Evolutionary conservation across 768 basidiomycete species (phyloP).

Genomic region (Nidula microcarpa): DNA sequence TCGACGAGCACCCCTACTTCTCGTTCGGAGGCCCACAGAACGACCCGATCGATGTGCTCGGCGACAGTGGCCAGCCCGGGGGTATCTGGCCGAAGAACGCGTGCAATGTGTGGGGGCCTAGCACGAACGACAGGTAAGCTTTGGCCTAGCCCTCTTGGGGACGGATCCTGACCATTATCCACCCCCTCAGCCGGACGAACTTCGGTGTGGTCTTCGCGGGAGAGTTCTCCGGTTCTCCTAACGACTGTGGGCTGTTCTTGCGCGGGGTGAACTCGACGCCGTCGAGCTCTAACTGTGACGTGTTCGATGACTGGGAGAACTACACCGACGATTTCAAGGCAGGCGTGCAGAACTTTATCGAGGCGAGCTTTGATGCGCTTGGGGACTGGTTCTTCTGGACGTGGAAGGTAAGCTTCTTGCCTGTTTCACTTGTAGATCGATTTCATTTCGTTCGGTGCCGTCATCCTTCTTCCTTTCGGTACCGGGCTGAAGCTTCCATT

Average conservation of each 20-base stretch:
- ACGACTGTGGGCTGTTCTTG: conserved; percentile 50
- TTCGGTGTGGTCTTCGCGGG: conserved; percentile 77
- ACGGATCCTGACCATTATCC: not conserved
- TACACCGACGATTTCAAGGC: conserved; percentile 40
- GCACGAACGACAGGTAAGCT: conserved; percentile 46
- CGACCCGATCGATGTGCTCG: conserved; percentile 26
- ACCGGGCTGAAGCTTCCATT: no score
- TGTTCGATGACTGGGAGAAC: conserved; percentile 49
- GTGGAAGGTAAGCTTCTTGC: conserved; percentile 29
- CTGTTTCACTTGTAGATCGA: no score
- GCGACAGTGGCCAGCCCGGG: conserved; percentile 28
- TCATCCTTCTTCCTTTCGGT: no score
- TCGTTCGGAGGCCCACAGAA: conserved; percentile 42
- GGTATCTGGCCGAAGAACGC: conserved; percentile 47
- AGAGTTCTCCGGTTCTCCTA: conserved; percentile 71
- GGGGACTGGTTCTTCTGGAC: conserved; percentile 47
- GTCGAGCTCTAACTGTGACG: conserved; percentile 23
- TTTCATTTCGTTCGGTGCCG: conserved; percentile 31
- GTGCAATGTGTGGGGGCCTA: conserved; percentile 56
- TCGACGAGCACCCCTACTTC: conserved; percentile 72
- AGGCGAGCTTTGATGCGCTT: conserved; percentile 42
- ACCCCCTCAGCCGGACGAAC: conserved; percentile 23
- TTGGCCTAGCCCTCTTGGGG: not conserved
- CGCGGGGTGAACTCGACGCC: conserved; percentile 32
- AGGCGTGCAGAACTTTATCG: conserved; percentile 49